A percentile compares a stretch with the other conserved stretches of the same genome.
Evolutionary conservation across 306 rosid species (phyloP).

Genomic region (Medicago ruthenica): DNA sequence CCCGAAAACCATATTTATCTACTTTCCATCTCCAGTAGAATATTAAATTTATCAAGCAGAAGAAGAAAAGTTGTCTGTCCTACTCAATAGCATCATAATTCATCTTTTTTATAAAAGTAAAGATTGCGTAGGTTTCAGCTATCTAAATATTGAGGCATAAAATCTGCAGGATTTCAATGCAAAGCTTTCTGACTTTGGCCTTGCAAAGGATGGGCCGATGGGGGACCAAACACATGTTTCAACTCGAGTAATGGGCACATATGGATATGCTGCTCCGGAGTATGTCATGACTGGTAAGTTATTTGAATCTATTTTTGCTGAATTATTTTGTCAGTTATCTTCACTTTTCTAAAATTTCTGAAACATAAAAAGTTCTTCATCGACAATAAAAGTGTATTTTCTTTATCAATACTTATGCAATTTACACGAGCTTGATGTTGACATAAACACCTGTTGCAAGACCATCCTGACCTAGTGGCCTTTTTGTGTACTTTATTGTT

Average conservation of each 20-base stretch:
- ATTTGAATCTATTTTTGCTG: slow-evolving; percentile 11
- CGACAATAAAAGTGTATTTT: neutral
- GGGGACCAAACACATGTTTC: slow-evolving; percentile 98
- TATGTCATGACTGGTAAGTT: slow-evolving; percentile 95
- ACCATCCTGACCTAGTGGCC: neutral
- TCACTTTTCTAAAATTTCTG: neutral
- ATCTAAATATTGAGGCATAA: slow-evolving; percentile 44
- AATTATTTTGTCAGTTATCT: slow-evolving; percentile 17
- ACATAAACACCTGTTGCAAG: slow-evolving; percentile 27
- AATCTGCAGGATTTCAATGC: slow-evolving; percentile 82
- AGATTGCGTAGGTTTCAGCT: slow-evolving; percentile 31
- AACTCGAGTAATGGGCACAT: slow-evolving; percentile 95
- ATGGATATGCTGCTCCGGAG: slow-evolving; percentile 96
- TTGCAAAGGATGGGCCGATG: slow-evolving; percentile 97
- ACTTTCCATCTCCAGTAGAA: slow-evolving; percentile 9
- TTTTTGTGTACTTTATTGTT: slow-evolving; percentile 22
- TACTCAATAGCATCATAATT: neutral
- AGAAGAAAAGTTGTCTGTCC: slow-evolving; percentile 1
- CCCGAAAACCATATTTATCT: neutral
- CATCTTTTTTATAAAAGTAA: slow-evolving; percentile 21
- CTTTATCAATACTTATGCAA: slow-evolving; percentile 23
- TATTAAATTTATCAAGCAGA: slow-evolving; percentile 31
- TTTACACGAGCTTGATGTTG: slow-evolving; percentile 24
- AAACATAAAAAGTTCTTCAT: neutral
- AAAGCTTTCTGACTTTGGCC: slow-evolving; percentile 93